Conservation (phyloP, 208 protist genomes). For the Histomonas meleagridis region DNA sequence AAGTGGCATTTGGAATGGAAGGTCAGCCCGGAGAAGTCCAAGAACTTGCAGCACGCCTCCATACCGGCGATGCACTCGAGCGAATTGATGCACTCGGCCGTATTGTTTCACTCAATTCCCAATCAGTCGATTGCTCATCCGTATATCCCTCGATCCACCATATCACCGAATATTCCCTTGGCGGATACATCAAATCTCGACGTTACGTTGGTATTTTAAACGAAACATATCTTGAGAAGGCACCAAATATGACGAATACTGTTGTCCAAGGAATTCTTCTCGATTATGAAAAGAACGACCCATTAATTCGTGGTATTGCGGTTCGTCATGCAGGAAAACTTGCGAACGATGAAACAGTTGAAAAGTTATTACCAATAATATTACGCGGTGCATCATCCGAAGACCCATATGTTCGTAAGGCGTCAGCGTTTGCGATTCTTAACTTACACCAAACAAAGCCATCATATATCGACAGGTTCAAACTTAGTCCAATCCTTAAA, state of each 20-base stretch:
- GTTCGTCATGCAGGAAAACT: background rate
- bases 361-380: background rate
- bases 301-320: background rate
- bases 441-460: background rate
- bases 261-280: background rate
- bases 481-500: slow-evolving; percentile 44
- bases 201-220: background rate
- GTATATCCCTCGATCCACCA: background rate
- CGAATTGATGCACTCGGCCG: too few relatives aligned
- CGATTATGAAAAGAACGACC: slow-evolving; percentile 12
- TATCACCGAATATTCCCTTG: too few relatives aligned
- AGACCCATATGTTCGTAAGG: slow-evolving; percentile 1
- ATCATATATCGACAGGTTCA: slow-evolving; percentile 4
- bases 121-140: background rate
- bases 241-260: background rate
- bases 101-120: background rate
- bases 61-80: too few relatives aligned
- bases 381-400: background rate
- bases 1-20: too few relatives aligned
- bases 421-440: background rate
- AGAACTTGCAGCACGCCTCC: too few relatives aligned
- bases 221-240: background rate
- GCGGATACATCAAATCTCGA: background rate
- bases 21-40: too few relatives aligned
- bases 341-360: background rate